Conservation (phyloP, 2,329 filamentous ascomycete species). For the Curvularia hawaiiensis region DNA sequence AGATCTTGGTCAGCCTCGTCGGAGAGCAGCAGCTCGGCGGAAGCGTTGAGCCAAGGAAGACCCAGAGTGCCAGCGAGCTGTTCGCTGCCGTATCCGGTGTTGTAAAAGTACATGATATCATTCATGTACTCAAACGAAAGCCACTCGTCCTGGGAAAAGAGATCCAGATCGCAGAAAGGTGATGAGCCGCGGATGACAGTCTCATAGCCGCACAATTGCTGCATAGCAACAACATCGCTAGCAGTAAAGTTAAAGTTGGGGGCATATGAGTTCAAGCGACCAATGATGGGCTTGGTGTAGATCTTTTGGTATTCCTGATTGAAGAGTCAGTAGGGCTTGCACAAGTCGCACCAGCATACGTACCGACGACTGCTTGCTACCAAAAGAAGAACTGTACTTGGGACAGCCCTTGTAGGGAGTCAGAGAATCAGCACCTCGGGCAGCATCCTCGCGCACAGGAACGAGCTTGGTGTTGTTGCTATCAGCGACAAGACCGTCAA, state of each 20-base stretch:
- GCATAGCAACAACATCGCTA: slow-evolving; percentile 68
- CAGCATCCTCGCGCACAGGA: slow-evolving; percentile 60
- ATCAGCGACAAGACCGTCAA: slow-evolving; percentile 60
- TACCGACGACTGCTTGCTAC: slow-evolving; percentile 59
- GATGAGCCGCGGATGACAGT: slow-evolving; percentile 67
- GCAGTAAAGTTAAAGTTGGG: slow-evolving; percentile 67
- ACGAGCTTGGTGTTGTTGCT: slow-evolving; percentile 61
- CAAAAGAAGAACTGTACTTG: slow-evolving; percentile 63
- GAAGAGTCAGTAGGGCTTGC: not conserved
- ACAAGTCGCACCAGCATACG: not conserved
- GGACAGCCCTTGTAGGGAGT: slow-evolving; percentile 70
- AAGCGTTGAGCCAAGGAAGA: slow-evolving; percentile 70
- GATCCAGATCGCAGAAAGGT: slow-evolving; percentile 63
- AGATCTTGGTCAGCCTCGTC: slow-evolving; percentile 60
- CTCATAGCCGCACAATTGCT: slow-evolving; percentile 70
- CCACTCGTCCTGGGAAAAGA: slow-evolving; percentile 68
- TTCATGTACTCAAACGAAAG: slow-evolving; percentile 70
- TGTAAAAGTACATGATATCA: slow-evolving; percentile 69
- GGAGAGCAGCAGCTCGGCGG: slow-evolving; percentile 57
- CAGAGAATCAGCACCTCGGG: slow-evolving; percentile 64
- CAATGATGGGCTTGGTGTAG: slow-evolving; percentile 67
- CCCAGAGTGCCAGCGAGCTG: slow-evolving; percentile 62
- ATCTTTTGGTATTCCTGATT: slow-evolving; percentile 51
- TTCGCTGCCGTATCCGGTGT: slow-evolving; percentile 66
- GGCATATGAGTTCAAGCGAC: slow-evolving; percentile 59